Conservation (phyloP, 108 stramenopile genomes). For the Skeletonema menzelii region DNA sequence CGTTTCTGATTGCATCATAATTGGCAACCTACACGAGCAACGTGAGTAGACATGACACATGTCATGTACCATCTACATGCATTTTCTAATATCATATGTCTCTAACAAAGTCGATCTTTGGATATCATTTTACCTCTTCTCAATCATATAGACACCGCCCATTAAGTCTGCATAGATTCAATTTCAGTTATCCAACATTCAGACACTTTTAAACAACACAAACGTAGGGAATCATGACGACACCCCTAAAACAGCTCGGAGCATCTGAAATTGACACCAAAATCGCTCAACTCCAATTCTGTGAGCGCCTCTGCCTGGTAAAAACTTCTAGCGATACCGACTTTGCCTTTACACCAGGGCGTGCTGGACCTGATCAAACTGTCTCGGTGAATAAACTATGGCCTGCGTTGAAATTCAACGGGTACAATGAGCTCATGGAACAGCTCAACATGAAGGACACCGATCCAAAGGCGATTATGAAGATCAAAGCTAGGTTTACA, state of each 20-base stretch:
- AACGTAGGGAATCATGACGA: neutral
- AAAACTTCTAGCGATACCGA: neutral
- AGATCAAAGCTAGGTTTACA: neutral
- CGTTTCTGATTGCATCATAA: neutral
- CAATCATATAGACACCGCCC: neutral
- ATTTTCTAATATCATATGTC: neutral
- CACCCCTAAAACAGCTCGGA: neutral
- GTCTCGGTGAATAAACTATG: slow-evolving; percentile 6
- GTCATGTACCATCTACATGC: neutral
- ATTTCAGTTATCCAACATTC: neutral
- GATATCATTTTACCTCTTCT: neutral
- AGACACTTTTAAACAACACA: neutral
- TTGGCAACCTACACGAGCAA: neutral
- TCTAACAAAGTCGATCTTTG: neutral
- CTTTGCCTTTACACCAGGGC: neutral
- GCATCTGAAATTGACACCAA: neutral
- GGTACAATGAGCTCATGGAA: neutral
- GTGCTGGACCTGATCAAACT: neutral
- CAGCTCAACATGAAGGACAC: neutral
- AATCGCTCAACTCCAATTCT: slow-evolving; percentile 5
- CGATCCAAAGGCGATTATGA: neutral
- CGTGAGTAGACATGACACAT: neutral
- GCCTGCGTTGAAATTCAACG: slow-evolving; percentile 14
- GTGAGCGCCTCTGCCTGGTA: slow-evolving; percentile 5
- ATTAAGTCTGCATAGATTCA: neutral